Evolutionary conservation across 176 grass and related monocot genomes (phyloP).

Genomic region (Eremochloa ophiuroides): DNA sequence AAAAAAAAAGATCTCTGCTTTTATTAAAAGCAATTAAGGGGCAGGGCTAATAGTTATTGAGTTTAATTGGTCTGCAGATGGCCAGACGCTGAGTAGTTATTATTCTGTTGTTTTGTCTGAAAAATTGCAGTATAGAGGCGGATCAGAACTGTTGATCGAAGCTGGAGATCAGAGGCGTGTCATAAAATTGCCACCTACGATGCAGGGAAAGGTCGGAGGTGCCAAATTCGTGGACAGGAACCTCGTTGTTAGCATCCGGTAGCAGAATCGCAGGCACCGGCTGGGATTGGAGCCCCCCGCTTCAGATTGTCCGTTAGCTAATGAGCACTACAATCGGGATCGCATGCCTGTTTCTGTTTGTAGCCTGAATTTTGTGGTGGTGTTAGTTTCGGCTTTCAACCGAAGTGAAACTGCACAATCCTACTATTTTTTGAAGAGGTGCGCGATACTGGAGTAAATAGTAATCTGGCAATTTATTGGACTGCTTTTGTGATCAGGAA

Average conservation of each 20-base stretch:
- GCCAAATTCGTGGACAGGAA: conserved; percentile 80
- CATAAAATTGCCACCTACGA: conserved; percentile 54
- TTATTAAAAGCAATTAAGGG: background rate
- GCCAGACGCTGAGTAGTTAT: background rate
- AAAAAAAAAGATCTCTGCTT: background rate
- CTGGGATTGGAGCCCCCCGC: background rate
- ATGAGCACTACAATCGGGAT: background rate
- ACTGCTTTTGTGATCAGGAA: background rate
- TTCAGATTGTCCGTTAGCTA: background rate
- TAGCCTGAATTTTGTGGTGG: background rate
- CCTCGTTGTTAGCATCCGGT: conserved; percentile 64
- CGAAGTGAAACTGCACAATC: background rate
- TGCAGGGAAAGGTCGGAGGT: conserved; percentile 69
- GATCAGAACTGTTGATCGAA: conserved; percentile 75
- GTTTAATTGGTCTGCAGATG: background rate
- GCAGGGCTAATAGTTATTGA: background rate
- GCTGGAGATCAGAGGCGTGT: conserved; percentile 87
- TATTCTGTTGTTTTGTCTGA: background rate
- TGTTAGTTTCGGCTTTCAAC: background rate
- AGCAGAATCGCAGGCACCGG: background rate
- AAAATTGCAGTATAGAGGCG: conserved; percentile 81
- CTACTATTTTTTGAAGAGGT: background rate
- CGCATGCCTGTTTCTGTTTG: background rate
- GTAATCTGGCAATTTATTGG: background rate
- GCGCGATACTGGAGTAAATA: background rate